Evolutionary conservation across 768 basidiomycete genomes (phyloP), one percentile per base, ranked within the genome.

Genomic region (Agaricus blazei): DNA sequence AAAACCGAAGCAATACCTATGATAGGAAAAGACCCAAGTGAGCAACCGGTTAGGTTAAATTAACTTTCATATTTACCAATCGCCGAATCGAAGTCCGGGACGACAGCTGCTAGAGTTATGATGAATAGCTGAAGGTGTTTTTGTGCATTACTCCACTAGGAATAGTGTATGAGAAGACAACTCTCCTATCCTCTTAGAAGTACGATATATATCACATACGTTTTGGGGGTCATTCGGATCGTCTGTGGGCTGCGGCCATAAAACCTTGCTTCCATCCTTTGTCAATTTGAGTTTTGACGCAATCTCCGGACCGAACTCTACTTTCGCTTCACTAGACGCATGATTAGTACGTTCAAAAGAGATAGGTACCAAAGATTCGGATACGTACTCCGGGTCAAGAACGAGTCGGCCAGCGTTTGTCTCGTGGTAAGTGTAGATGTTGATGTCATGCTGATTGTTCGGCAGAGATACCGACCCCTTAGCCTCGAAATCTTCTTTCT

Each of bases 171-270:
- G 9, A 15, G n/a, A 28, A 27, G 19, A 19, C 19, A 19, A 19
- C 19, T 19, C n/a, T 15, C 28, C 27, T n/a, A 28, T 9, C 27
- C 2, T 9, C 26, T 0, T 26, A 45, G 27, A 23, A 37, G 28
- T 15, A 27, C 1, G 19, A 19, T 19, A 19, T 19, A 0, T 1
- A 37, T 34, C n/a, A 34, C 46, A 5, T 9, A 48, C 53, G 59
- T 84, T 85, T 67, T 85, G 84, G 12, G 85, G 85, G 60, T 87
- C 84, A 15, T 78, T 68, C 0, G 77, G 76, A 47, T 79, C 74
- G 45, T 85, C 80, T 0, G 79, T 75, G 0, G 85, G 85, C 60
- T 87, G 85, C 26, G 85, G 85, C 83, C 84, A 87, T 0, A 88
- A 74, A 12, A 87, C 77, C 45, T 75, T 82, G 19, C 69, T 76